Percentiles rank a stretch among this genome's conserved stretches.
Evolutionary conservation across 768 basidiomycete species (phyloP).

Genomic region (Heimioporus sp.): DNA sequence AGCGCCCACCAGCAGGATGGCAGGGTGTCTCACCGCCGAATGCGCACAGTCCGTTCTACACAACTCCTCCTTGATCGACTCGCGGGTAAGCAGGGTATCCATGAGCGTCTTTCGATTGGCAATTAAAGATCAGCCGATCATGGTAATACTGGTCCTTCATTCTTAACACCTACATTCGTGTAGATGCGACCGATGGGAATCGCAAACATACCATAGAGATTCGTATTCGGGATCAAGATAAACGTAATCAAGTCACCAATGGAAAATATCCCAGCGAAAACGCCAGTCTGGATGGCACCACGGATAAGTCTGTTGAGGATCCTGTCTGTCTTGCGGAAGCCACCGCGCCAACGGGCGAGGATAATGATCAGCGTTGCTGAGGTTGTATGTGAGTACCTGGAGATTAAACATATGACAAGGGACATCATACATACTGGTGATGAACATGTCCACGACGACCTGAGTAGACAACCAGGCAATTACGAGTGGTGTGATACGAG

Average conservation of each 20-base stretch:
- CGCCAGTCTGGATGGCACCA: conserved; percentile 53
- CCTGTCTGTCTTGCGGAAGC: conserved; percentile 51
- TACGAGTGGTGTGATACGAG: conserved; percentile 38
- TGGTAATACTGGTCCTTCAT: not conserved
- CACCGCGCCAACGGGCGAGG: conserved; percentile 45
- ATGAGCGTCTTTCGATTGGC: conserved; percentile 2
- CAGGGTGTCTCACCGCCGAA: too few relatives aligned
- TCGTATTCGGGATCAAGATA: conserved; percentile 24
- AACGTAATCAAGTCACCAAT: conserved; percentile 45
- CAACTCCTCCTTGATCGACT: too few relatives aligned
- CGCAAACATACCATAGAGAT: conserved; percentile 37
- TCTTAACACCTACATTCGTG: conserved; percentile 39
- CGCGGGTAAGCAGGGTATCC: conserved; percentile 9
- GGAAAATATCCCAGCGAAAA: conserved; percentile 50
- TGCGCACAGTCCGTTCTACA: too few relatives aligned
- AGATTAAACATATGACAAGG: too few relatives aligned
- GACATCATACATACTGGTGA: conserved; percentile 35
- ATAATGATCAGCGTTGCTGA: conserved; percentile 27
- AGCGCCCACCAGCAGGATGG: too few relatives aligned
- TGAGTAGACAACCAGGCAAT: conserved; percentile 49
- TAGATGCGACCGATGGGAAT: conserved; percentile 42
- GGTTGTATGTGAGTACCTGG: not conserved
- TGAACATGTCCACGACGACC: conserved; percentile 42
- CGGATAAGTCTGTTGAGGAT: conserved; percentile 54
- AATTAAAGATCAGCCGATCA: not conserved